Evolutionary conservation across 305 asterid genomes (phyloP).

Genomic region (Plantago lanceolata): DNA sequence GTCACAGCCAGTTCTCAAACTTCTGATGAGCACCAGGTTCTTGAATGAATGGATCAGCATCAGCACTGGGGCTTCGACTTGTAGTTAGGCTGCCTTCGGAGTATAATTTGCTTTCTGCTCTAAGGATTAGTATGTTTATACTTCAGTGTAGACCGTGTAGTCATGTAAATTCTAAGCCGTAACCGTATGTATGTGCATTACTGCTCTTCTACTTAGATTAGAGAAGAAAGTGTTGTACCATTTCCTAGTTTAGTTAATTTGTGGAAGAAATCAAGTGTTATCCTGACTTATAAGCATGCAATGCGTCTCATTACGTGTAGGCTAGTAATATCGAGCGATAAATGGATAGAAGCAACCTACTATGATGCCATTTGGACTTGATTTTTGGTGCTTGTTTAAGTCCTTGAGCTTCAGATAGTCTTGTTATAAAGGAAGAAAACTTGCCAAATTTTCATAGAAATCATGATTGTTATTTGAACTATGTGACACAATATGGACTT

Average conservation of each 20-base stretch:
- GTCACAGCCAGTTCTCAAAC: slow-evolving; percentile 70
- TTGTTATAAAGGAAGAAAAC: background rate
- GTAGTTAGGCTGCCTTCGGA: slow-evolving; percentile 33
- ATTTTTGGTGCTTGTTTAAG: background rate
- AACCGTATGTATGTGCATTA: background rate
- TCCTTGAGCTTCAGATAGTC: background rate
- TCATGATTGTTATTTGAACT: background rate
- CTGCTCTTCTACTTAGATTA: background rate
- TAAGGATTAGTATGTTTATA: slow-evolving; percentile 23
- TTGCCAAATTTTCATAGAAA: background rate
- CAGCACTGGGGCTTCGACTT: slow-evolving; percentile 22
- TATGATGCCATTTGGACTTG: background rate
- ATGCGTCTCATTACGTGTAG: background rate
- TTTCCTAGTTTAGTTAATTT: background rate
- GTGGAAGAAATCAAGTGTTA: background rate
- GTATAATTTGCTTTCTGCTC: slow-evolving; percentile 28
- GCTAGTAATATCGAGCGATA: background rate
- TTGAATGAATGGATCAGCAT: slow-evolving; percentile 14
- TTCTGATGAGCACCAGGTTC: slow-evolving; percentile 36
- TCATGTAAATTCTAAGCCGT: slow-evolving; percentile 8
- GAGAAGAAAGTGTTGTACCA: slow-evolving; percentile 10
- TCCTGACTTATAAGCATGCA: background rate
- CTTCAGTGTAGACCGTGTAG: slow-evolving; percentile 4
- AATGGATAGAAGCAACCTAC: background rate
- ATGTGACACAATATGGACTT: slow-evolving; percentile 18